Base-by-base conservation (phyloP, 2,329 filamentous ascomycete species). In the Thelonectria olida region DNA sequence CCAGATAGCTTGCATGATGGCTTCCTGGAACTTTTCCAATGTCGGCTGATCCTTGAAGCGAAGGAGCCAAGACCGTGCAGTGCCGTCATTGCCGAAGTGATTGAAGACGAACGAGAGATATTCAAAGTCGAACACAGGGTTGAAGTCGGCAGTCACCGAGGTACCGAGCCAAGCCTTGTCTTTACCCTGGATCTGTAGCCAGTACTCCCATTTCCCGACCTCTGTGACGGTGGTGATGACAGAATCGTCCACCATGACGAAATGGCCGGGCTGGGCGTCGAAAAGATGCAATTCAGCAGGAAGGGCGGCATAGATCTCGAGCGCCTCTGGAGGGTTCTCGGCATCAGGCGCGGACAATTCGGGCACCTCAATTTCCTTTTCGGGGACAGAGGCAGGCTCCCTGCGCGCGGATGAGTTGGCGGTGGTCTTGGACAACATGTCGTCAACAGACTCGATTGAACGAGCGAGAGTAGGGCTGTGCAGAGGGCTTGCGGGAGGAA, bases 41-140 rank as follows among this genome's bases (percentile, higher is more conserved):
- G 90, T 89, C 19, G 88, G 81, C 69, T 93, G 91, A 67, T 97
- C 91, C 71, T 91, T 92, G 81, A 99, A 99, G 13, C 94, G 90
- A 34, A 99, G 82, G 13, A 99, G 85, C 95, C 96, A 99, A 1
- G 96, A 99, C 76, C 94, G 96, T 5, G 96, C 95, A 2, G 91
- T 92, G 2, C 94, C 93, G 76, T 97, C 92, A 34, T 90, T 85
- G 13, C 91, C 87, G 75, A 97, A 98, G 75, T 97, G 93, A 73
- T 99, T 99, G 85, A 99, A 99, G 73, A 99, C 97, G 76, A 98
- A 98, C 0, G 95, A 98, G n/a, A 97, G 84, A 72, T 95, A 98
- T 76, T 99, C 96, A 68, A 97, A 98, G 79, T 98, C 98, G 83
- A 98, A 99, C 19, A 99, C 94, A 0, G 96, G 96, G 71, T 98